These are phyloP conservation scores for Naumovozyma baii DNA, from an alignment of 805 yeast genomes.

Conservation along the genomic window DNA sequence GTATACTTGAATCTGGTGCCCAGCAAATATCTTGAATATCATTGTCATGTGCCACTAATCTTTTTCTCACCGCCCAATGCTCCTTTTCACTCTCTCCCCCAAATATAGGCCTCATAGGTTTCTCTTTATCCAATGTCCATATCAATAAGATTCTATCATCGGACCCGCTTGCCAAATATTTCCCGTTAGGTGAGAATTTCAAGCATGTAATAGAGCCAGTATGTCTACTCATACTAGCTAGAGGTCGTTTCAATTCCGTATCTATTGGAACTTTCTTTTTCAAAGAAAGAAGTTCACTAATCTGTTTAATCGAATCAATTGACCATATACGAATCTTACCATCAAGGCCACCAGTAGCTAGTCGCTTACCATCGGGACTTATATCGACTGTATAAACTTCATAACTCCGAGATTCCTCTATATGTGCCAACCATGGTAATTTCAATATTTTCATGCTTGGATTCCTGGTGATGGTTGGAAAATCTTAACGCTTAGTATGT, in stretches of 20 bases:
- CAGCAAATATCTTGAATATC: constrained; percentile 97
- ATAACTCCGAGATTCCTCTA: constrained; percentile 68
- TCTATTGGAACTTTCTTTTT: constrained; percentile 7
- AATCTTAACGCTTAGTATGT: too few species aligned
- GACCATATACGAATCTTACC: constrained; percentile 92
- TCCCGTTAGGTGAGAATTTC: constrained; percentile 83
- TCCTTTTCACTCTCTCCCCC: constrained; percentile 73
- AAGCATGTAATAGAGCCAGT: constrained; percentile 95
- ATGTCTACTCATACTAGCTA: constrained; percentile 88
- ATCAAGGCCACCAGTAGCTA: constrained; percentile 91
- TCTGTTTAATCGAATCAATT: constrained; percentile 41
- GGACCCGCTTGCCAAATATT: constrained; percentile 87
- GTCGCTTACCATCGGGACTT: constrained; percentile 68
- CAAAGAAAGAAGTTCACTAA: constrained; percentile 14
- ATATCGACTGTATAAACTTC: constrained; percentile 81
- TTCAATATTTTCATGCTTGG: constrained; percentile 54
- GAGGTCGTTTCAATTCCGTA: constrained; percentile 37
- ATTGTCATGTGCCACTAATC: constrained; percentile 93
- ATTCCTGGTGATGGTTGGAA: too few species aligned
- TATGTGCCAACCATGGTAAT: constrained; percentile 64
- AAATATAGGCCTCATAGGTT: constrained; percentile 39
- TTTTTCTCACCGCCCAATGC: constrained; percentile 88
- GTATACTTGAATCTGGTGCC: constrained; percentile 87
- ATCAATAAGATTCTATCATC: constrained; percentile 86
- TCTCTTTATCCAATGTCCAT: constrained; percentile 81